These are phyloP conservation scores for Malassezia globosa DNA, from an alignment of 1,284 basidiomycete genomes.

Conservation along the genomic window DNA sequence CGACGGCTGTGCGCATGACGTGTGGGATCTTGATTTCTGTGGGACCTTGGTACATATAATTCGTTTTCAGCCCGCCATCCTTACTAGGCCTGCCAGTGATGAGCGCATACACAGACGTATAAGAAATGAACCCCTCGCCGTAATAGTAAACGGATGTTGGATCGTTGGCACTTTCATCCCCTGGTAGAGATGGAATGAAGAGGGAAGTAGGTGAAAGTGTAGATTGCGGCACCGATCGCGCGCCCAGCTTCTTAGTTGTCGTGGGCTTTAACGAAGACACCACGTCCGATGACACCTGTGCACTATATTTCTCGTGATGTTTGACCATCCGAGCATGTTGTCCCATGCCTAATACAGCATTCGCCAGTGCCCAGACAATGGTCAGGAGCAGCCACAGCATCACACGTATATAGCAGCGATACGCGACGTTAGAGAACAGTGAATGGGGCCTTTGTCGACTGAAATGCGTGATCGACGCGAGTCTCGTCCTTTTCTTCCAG, in stretches of 20 bases:
- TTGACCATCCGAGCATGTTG: too few species aligned
- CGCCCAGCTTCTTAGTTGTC: neutral
- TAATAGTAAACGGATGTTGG: slow-evolving; percentile 7
- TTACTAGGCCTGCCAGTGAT: slow-evolving; percentile 3
- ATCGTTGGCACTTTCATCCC: neutral
- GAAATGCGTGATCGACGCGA: too few species aligned
- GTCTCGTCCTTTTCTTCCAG: too few species aligned
- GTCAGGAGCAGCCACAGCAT: too few species aligned
- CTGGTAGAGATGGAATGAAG: neutral
- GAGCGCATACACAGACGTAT: slow-evolving; percentile 11
- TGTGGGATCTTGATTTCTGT: neutral
- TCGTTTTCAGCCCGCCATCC: slow-evolving; percentile 5
- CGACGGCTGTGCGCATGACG: neutral
- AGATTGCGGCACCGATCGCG: neutral
- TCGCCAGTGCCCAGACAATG: too few species aligned
- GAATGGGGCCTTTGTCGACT: too few species aligned
- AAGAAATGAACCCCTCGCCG: slow-evolving; percentile 4
- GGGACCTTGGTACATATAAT: slow-evolving; percentile 8
- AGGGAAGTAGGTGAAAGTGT: slow-evolving; percentile 3
- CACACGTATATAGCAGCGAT: too few species aligned
- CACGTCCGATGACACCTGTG: too few species aligned
- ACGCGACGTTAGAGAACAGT: too few species aligned
- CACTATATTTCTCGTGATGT: too few species aligned
- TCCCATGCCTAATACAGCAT: too few species aligned
- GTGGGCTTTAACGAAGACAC: too few species aligned